Evolutionary conservation across 106 monocot genomes (phyloP), one percentile per base, ranked within the genome.

Genomic region (Dioscorea zingiberensis): DNA sequence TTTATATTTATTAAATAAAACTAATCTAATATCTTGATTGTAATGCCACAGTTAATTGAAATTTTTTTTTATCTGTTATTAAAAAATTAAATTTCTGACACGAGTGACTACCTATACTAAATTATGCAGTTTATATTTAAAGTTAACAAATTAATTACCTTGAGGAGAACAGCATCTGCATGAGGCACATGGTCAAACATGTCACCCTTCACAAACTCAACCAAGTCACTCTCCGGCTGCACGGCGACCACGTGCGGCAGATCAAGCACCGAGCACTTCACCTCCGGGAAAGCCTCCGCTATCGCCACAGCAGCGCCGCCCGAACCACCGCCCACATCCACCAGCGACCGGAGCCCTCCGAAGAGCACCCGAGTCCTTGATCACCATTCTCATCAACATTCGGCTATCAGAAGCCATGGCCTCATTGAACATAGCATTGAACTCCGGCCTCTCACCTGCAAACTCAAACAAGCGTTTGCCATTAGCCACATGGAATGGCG

Each of bases 301-400:
- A 69, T 25, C 23, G 45, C 58, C 58, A 3, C 58, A 1, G 69
- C 56, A 3, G 58, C n/a, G 1, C 44, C 13, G 0, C 69, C 69
- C 10, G 4, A 58, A 2, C 69, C 58, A 16, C 69, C 69, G 25
- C 69, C 69, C 5, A 69, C 58, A 17, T 69, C 69, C 44, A 69
- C 69, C 25, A 69, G 44, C 3, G 69, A 54, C 23, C 44, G 2
- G 25, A 69, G 30, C 0, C 46, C 58, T 4, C n/a, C 4, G 32
- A 69, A 69, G 22, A 69, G 38, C 38, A 19, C 58, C 19, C 17
- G 38, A 58, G 0, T 69, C 45, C 27, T 22, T 1, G 7, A 67
- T 21, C 5, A 18, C 19, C 21, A n/a, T 13, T 13, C 7, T 3
- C 44, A 45, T 32, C 0, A 61, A 4, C 12, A 29, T 0, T 17